Conservation (phyloP, 305 asterid species). For the Fraxinus xanthoxyloides region DNA sequence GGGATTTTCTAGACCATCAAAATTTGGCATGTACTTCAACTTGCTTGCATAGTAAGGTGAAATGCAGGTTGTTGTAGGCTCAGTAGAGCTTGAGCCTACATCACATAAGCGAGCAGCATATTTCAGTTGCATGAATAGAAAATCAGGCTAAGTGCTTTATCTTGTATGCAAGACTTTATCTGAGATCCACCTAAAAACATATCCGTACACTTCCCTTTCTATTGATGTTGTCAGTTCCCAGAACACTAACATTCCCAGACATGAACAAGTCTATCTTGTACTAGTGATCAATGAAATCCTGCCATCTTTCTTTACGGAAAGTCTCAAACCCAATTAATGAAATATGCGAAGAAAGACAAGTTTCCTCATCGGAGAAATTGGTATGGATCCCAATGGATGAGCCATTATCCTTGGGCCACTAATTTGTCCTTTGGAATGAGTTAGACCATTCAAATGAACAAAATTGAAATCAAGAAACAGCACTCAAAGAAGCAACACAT, state of each 20-base stretch:
- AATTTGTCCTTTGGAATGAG: background rate
- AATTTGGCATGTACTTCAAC: background rate
- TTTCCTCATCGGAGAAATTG: background rate
- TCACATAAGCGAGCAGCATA: background rate
- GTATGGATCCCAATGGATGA: background rate
- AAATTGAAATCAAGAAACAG: background rate
- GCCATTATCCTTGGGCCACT: background rate
- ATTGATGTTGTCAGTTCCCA: background rate
- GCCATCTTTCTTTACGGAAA: background rate
- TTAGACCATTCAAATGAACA: background rate
- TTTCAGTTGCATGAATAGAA: background rate
- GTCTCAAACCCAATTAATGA: background rate
- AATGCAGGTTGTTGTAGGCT: background rate
- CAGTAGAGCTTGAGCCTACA: background rate
- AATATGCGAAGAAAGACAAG: background rate
- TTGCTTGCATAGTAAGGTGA: background rate
- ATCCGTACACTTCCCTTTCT: background rate
- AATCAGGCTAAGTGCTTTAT: background rate
- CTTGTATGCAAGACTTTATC: background rate
- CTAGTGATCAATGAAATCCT: background rate
- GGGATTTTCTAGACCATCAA: background rate
- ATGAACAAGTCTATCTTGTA: background rate
- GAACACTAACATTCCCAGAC: background rate
- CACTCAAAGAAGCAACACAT: background rate
- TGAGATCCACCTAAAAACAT: background rate